Base-by-base conservation (phyloP, 345 rosid species). In the Litchi chinensis region DNA sequence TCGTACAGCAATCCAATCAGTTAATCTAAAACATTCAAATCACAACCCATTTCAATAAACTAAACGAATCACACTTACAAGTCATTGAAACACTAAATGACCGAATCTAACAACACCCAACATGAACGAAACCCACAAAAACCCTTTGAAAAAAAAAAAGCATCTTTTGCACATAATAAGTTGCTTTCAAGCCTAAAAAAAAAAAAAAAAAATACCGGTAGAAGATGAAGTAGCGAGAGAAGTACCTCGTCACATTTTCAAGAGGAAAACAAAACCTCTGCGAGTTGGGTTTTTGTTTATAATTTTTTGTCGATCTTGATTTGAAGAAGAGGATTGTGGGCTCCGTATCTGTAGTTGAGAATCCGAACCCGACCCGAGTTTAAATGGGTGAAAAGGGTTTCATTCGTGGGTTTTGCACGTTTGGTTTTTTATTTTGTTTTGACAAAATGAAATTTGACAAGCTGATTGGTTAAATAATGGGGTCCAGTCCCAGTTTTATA, bases 191-290 rank as follows among this genome's bases (percentile, higher is more conserved):
- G 54, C 4, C n/a, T 0, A 1, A 0, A 2, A 39, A 39, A 48
- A 3, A 13, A 16, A 18, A 54, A 54, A 18, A 54, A 54, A 54
- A 54, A 54, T n/a, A n/a, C 7, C 21, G 16, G 24, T 18, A 16
- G 32, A 65, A 28, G 70, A 46, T 46, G 32, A 19, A 48, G 48
- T 28, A 73, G 9, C 41, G 21, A 28, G 32, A 48, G 32, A 46
- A 11, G 46, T 6, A 64, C 5, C 78, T 75, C 52, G 70, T 75
- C 52, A 75, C 78, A 75, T 75, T 75, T 50, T 65, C 10, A 0
- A 5, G 62, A 26, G 37, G n/a, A 12, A 70, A 50, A 19, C 62
- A 15, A 72, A 39, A 19, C 44, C 28, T 72, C 63, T 37, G 75
- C 75, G 3, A 8, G 0, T 39, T 37, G 50, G 74, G 52, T 8